Base-by-base conservation (phyloP, 2,329 filamentous ascomycete species). In the Botrytis fragariae region DNA sequence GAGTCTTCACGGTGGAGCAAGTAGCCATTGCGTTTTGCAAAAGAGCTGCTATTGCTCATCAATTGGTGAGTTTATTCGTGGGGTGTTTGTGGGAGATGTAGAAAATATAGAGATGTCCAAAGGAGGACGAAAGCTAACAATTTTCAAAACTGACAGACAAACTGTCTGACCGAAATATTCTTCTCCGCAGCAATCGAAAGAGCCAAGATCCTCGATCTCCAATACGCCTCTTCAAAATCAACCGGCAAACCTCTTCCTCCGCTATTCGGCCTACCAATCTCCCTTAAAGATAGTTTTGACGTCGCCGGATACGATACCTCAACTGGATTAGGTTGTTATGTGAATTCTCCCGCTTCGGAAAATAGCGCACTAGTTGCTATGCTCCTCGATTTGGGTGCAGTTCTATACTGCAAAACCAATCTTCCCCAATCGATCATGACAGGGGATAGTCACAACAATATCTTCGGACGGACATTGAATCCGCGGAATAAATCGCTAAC, bases 331-430 rank as follows among this genome's bases (percentile, higher is more conserved):
- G 94, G 97, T 81, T 89, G 89, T n/a, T 91, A 89, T 16, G 91
- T 97, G 1, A 94, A 93, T 1, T 95, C 93, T 82, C 93, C 92
- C 35, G 84, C 86, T 68, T 88, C 92, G 74, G 82, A 87, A 42
- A 93, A 85, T 88, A 7, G 88, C 92, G 77, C 90, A 92, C 29
- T 88, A 86, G 74, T 83, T 97, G 48, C 85, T 97, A 68, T 96
- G 92, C 37, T 69, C 4, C 10, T 44, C 14, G 51, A 60, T 32
- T 16, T 93, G 6, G 92, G 95, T 35, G 94, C 94, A 0, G 87
- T 97, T 1, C 94, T 94, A 0, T 97, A 68, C 6, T 68, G 64
- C 32, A 68, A 68, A 14, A 68, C 48, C 16, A 68, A 68, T n/a
- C 29, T 68, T 16, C 64, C 64, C 12, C 64, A 54, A 48, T 54